These are phyloP conservation scores for Nothophoma quercina DNA, from an alignment of 2,329 filamentous ascomycete species.

Conservation along the genomic window DNA sequence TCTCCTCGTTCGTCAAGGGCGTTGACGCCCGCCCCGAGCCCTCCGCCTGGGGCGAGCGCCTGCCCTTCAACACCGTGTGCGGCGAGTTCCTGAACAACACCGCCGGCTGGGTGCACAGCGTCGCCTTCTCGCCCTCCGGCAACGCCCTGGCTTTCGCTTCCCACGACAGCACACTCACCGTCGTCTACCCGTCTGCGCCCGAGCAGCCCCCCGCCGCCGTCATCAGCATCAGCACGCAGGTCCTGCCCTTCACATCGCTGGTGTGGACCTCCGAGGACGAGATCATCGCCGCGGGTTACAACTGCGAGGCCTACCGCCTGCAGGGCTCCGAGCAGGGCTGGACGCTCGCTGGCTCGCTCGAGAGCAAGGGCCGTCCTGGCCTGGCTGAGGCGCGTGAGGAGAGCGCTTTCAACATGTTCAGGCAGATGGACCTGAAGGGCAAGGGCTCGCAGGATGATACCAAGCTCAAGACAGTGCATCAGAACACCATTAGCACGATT, in stretches of 20 bases:
- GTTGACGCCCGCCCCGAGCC: constrained; percentile 86
- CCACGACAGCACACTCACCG: constrained; percentile 95
- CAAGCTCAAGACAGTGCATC: constrained; percentile 92
- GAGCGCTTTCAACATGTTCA: constrained; percentile 96
- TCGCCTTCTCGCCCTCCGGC: constrained; percentile 90
- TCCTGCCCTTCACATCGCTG: constrained; percentile 90
- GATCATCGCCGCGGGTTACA: constrained; percentile 93
- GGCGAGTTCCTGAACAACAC: constrained; percentile 96
- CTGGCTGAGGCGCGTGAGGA: constrained; percentile 76
- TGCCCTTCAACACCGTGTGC: constrained; percentile 98
- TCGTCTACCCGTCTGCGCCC: constrained; percentile 91
- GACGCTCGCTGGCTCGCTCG: constrained; percentile 82
- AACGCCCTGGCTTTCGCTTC: constrained; percentile 92
- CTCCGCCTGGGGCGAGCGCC: constrained; percentile 89
- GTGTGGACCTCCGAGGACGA: constrained; percentile 92
- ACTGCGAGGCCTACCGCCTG: constrained; percentile 88
- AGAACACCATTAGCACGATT: constrained; percentile 92
- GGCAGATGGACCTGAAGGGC: constrained; percentile 97
- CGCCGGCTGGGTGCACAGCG: constrained; percentile 94
- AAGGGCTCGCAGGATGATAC: constrained; percentile 85
- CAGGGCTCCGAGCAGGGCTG: constrained; percentile 80
- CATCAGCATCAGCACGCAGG: constrained; percentile 85
- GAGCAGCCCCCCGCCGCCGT: constrained; percentile 92
- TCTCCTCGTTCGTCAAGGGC: constrained; percentile 96
- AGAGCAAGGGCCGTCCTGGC: constrained; percentile 71